Conservation (phyloP, 164 flowering plant species). For the Dillenia turbinata region DNA sequence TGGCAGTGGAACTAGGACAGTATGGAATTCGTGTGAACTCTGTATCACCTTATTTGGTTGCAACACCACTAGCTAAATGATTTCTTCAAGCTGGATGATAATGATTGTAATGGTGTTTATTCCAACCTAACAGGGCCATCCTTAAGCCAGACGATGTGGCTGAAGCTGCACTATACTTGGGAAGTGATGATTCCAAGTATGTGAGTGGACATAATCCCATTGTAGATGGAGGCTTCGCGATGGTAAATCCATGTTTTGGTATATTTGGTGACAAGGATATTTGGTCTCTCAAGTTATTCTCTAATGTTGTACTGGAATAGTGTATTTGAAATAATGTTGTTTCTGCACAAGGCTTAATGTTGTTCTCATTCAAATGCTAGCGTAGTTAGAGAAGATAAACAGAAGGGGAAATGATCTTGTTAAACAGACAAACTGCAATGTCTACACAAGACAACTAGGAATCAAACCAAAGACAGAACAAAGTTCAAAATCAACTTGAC, state of each 20-base stretch:
- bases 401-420: too few relatives aligned
- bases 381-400: too few relatives aligned
- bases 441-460: too few relatives aligned
- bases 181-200: conserved; percentile 26
- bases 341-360: too few relatives aligned
- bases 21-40: conserved; percentile 33
- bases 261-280: conserved; percentile 10
- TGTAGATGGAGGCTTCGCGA: conserved; percentile 33
- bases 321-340: too few relatives aligned
- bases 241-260: conserved; percentile 17
- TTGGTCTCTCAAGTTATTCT: too few relatives aligned
- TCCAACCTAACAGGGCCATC: conserved; percentile 14
- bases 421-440: too few relatives aligned
- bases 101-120: not conserved
- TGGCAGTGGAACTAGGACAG: conserved; percentile 32
- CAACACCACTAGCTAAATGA: conserved; percentile 19
- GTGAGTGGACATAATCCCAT: conserved; percentile 35
- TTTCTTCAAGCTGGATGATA: conserved; percentile 12
- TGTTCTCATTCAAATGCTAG: too few relatives aligned
- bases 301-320: too few relatives aligned
- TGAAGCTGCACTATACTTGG: conserved; percentile 26
- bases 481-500: too few relatives aligned
- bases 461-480: too few relatives aligned
- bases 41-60: conserved; percentile 23
- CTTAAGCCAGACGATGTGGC: conserved; percentile 32